Conservation (phyloP, 2,329 filamentous ascomycete genomes). For the Penicillium fuscoglaucum region DNA sequence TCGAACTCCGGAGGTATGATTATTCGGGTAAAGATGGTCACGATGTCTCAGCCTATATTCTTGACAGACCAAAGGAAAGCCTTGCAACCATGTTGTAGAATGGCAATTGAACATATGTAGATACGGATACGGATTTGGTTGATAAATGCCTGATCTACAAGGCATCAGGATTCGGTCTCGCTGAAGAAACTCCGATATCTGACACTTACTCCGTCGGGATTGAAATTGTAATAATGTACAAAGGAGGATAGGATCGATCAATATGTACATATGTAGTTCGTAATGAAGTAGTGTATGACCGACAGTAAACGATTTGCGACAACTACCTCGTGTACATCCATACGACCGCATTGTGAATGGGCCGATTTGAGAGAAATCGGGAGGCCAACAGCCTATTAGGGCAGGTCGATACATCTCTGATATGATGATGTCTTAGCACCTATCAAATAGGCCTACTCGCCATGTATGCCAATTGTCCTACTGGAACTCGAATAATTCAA, state of each 20-base stretch:
- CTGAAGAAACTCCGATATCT: background rate
- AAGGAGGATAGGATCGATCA: background rate
- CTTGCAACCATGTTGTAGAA: background rate
- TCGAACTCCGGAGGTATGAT: background rate
- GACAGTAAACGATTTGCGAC: background rate
- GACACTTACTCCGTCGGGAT: background rate
- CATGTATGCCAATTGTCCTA: background rate
- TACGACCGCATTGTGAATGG: background rate
- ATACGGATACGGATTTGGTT: too few relatives aligned
- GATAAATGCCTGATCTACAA: background rate
- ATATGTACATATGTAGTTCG: background rate
- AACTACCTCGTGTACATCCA: background rate
- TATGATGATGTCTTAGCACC: background rate
- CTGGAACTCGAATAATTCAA: slow-evolving; percentile 21
- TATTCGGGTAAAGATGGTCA: background rate
- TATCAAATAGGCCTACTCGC: background rate
- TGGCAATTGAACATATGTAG: too few relatives aligned
- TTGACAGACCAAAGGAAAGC: background rate
- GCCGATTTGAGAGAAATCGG: background rate
- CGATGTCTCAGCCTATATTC: background rate
- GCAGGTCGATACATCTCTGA: background rate
- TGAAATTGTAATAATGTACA: background rate
- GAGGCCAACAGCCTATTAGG: background rate
- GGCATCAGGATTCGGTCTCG: background rate
- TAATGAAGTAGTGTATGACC: background rate